These are phyloP conservation scores for Paulownia fortunei DNA, from an alignment of 257 asterid genomes.

Conservation along the genomic window DNA sequence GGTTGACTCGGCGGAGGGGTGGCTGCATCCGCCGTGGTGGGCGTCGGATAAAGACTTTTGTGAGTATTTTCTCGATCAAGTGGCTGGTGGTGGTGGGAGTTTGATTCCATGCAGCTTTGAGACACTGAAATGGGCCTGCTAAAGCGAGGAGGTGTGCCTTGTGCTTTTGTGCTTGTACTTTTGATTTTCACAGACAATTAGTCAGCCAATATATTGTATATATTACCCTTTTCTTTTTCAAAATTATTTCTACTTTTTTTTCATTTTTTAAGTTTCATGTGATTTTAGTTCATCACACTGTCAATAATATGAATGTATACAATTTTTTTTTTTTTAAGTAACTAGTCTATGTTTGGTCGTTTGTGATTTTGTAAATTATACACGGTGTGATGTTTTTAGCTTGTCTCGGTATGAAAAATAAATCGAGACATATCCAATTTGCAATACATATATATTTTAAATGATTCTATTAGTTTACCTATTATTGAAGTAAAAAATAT, in stretches of 20 bases:
- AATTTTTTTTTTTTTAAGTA: neutral
- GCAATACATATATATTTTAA: no score
- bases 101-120: slow-evolving; percentile 47
- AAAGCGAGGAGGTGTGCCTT: slow-evolving; percentile 39
- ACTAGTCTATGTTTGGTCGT: neutral
- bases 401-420: neutral
- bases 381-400: neutral
- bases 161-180: slow-evolving; percentile 44
- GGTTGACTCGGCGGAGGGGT: slow-evolving; percentile 66
- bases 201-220: slow-evolving; percentile 21
- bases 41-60: slow-evolving; percentile 49
- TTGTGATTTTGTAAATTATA: neutral
- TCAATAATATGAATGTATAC: slow-evolving; percentile 4
- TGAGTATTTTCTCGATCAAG: slow-evolving; percentile 48
- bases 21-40: slow-evolving; percentile 71
- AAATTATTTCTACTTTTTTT: neutral
- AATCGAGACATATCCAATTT: no score
- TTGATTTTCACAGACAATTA: neutral
- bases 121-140: slow-evolving; percentile 41
- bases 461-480: no score
- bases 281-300: slow-evolving; percentile 10
- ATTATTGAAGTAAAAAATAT: no score
- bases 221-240: neutral
- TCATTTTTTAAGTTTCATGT: neutral
- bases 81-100: slow-evolving; percentile 43